These are phyloP conservation scores for Chlorella sp. DNA, from an alignment of 139 green algal species.

Conservation along the genomic window DNA sequence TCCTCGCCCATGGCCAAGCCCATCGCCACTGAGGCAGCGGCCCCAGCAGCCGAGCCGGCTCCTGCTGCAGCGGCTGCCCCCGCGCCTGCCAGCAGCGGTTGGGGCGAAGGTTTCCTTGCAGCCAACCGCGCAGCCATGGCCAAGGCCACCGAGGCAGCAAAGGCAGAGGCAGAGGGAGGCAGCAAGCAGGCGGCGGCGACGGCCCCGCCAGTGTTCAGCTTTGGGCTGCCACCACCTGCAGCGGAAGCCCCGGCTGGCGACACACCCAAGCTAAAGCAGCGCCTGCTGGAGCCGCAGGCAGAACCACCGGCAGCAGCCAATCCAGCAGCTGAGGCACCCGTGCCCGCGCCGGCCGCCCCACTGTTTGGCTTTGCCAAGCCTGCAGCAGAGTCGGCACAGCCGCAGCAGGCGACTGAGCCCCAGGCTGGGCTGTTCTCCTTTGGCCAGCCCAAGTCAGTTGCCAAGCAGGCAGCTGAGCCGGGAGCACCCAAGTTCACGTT, in stretches of 20 bases:
- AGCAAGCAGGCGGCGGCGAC: neutral
- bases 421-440: neutral
- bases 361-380: constrained; percentile 20
- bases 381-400: neutral
- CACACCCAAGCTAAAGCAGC: constrained; percentile 21
- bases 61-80: neutral
- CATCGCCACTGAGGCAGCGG: neutral
- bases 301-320: neutral
- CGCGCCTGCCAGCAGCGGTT: neutral
- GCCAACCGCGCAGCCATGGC: constrained; percentile 1
- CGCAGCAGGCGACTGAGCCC: neutral
- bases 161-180: neutral
- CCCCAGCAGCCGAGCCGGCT: no score
- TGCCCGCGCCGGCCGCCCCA: neutral
- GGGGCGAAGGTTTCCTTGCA: constrained; percentile 19
- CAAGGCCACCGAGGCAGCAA: neutral
- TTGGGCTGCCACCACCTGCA: neutral
- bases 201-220: constrained; percentile 3
- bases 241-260: neutral
- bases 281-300: no score
- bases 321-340: neutral
- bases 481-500: constrained; percentile 20
- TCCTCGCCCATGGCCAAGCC: neutral
- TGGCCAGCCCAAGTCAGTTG: neutral
- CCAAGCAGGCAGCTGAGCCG: neutral